These are phyloP conservation scores for Punctularia strigosozonata DNA, from an alignment of 768 basidiomycete species.

Conservation along the genomic window DNA sequence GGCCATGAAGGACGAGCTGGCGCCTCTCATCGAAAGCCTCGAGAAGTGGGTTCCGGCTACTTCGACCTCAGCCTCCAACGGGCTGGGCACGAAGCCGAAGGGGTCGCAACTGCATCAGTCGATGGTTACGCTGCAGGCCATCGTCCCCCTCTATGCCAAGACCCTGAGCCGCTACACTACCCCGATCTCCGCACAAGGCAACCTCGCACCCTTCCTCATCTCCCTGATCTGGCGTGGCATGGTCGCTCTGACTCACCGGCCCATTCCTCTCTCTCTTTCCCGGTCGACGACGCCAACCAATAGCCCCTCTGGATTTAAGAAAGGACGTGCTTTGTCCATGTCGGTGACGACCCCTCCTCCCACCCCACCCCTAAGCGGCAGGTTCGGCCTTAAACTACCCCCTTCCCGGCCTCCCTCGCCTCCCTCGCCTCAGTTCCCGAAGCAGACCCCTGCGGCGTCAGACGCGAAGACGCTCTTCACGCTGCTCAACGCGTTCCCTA, in stretches of 20 bases:
- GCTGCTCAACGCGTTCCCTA: slow-evolving; percentile 47
- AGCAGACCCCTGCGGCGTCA: slow-evolving; percentile 30
- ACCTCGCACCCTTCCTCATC: slow-evolving; percentile 61
- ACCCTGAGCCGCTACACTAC: slow-evolving; percentile 45
- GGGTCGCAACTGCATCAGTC: slow-evolving; percentile 36
- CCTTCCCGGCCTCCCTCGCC: slow-evolving; percentile 61
- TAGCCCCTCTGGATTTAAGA: slow-evolving; percentile 22
- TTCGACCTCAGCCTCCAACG: background rate
- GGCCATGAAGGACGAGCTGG: slow-evolving; percentile 48
- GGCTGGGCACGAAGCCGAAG: slow-evolving; percentile 1
- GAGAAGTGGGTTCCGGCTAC: slow-evolving; percentile 29
- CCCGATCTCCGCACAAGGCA: slow-evolving; percentile 41
- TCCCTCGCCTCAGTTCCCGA: slow-evolving; percentile 19
- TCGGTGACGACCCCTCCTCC: slow-evolving; percentile 35
- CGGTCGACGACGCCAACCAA: slow-evolving; percentile 11
- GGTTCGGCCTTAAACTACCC: slow-evolving; percentile 57
- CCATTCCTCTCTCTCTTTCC: slow-evolving; percentile 22
- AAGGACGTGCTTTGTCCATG: slow-evolving; percentile 25
- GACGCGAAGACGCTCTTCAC: slow-evolving; percentile 58
- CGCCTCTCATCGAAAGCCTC: slow-evolving; percentile 49
- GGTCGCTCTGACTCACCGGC: slow-evolving; percentile 57
- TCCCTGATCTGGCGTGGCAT: slow-evolving; percentile 64
- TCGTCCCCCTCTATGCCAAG: slow-evolving; percentile 53
- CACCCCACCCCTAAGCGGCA: slow-evolving; percentile 41
- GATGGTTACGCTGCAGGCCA: slow-evolving; percentile 40